Evolutionary conservation across 257 asterid genomes (phyloP).

Genomic region (Ilex aquifolium): DNA sequence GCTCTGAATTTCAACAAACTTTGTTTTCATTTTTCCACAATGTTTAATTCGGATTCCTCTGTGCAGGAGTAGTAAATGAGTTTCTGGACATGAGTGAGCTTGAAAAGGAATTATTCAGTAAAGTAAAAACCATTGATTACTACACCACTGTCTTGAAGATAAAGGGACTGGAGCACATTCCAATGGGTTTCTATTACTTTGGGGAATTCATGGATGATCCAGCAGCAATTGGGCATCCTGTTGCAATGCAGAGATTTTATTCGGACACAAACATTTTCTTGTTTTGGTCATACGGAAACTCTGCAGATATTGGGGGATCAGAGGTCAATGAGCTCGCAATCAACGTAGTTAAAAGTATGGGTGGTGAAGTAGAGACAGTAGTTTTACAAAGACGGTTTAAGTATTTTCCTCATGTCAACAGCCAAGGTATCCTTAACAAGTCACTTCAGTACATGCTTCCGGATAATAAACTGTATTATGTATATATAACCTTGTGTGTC

Average conservation of each 20-base stretch:
- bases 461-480: neutral
- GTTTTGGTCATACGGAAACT: slow-evolving; percentile 86
- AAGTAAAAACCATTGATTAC: slow-evolving; percentile 70
- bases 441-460: neutral
- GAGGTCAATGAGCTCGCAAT: slow-evolving; percentile 46
- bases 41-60: slow-evolving; percentile 4
- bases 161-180: slow-evolving; percentile 65
- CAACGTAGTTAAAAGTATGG: slow-evolving; percentile 64
- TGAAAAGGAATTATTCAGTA: slow-evolving; percentile 58
- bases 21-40: neutral
- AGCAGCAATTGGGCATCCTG: slow-evolving; percentile 69
- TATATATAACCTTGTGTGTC: neutral
- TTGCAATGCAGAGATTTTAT: slow-evolving; percentile 72
- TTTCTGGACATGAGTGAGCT: slow-evolving; percentile 50
- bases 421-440: slow-evolving; percentile 40
- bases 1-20: neutral
- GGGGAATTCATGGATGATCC: slow-evolving; percentile 77
- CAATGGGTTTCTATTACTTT: slow-evolving; percentile 75
- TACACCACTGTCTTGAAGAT: slow-evolving; percentile 80
- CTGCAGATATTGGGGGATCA: slow-evolving; percentile 37
- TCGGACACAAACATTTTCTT: slow-evolving; percentile 53
- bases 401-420: slow-evolving; percentile 69
- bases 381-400: slow-evolving; percentile 61
- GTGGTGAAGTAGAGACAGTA: slow-evolving; percentile 44
- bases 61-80: slow-evolving; percentile 34